These are phyloP conservation scores for Ajuga chamaepitys DNA, from an alignment of 257 asterid species.

Conservation along the genomic window DNA sequence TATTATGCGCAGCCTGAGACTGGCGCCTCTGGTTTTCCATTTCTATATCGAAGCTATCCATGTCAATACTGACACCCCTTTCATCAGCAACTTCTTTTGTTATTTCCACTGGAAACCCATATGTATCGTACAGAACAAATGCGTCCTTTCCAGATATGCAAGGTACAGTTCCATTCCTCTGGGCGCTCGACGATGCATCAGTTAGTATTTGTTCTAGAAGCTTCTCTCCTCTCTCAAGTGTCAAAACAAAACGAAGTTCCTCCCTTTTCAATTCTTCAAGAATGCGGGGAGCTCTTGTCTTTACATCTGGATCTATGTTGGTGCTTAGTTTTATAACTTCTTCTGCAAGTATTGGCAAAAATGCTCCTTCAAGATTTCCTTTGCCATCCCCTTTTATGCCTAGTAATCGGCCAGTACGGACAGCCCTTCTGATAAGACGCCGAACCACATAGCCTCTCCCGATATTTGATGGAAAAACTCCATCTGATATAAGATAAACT, in stretches of 20 bases:
- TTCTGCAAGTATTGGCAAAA: slow-evolving; percentile 70
- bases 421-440: slow-evolving; percentile 86
- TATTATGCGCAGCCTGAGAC: slow-evolving; percentile 95
- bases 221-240: slow-evolving; percentile 92
- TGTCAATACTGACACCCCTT: slow-evolving; percentile 65
- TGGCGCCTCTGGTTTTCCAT: slow-evolving; percentile 90
- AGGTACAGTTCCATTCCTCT: slow-evolving; percentile 40
- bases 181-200: slow-evolving; percentile 43
- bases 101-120: slow-evolving; percentile 89
- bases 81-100: slow-evolving; percentile 90
- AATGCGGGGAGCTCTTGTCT: slow-evolving; percentile 55
- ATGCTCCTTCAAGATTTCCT: slow-evolving; percentile 68
- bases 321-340: slow-evolving; percentile 68
- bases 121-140: slow-evolving; percentile 84
- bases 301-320: slow-evolving; percentile 62
- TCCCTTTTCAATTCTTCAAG: slow-evolving; percentile 72
- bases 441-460: slow-evolving; percentile 97
- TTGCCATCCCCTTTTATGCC: slow-evolving; percentile 75
- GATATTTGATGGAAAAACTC: slow-evolving; percentile 86
- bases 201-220: slow-evolving; percentile 72
- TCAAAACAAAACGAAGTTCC: slow-evolving; percentile 76
- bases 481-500: slow-evolving; percentile 91
- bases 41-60: slow-evolving; percentile 61
- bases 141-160: slow-evolving; percentile 76
- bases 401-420: slow-evolving; percentile 78